Base-by-base conservation (phyloP, 768 basidiomycete species). In the Serendipita sp. region DNA sequence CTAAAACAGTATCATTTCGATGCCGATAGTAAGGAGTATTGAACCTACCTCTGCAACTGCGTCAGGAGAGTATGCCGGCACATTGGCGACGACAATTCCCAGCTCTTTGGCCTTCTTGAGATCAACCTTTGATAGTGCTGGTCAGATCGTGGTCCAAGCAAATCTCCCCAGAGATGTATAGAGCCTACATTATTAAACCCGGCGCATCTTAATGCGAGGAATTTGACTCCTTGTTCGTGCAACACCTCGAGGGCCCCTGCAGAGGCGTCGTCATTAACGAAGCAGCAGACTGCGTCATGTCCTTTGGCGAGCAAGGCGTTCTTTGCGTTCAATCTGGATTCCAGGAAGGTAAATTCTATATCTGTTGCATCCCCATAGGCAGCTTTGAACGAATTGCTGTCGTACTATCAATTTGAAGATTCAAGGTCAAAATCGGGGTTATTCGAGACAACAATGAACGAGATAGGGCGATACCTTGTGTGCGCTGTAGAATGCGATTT, bases 51-150 rank as follows among this genome's bases (percentile, higher is more conserved):
- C 68, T n/a, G 68, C 69, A 56, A 68, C 69, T 15, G 69, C 69
- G 35, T 70, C 66, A n/a, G 69, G 69, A 8, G 68, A 68, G 60
- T 70, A 70, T 7, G 69, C 66, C 5, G 69, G 69, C 13, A 70
- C 69, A 32, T 66, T 46, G n/a, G 63, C 54, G 45, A 70, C 69
- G 18, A 51, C 52, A 18, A 70, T 65, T 1, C 69, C 69, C 3
- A 68, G 52, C 23, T 68, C 64, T 5, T 54, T 41, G 3, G 68
- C 68, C 64, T 65, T 66, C 3, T 67, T 67, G 45, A 70, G 32
- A 58, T 70, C 69, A 18, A 70, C 69, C 66, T 68, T 65, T 36
- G 28, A 3, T 35, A 4, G 28, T 1, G 8, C 1, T 0, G 8
- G 30, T 51, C 48, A 51, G 48, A n/a, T 13, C 41, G 48, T 51